Conservation (phyloP, 805 yeast species). For the Candida orba region DNA sequence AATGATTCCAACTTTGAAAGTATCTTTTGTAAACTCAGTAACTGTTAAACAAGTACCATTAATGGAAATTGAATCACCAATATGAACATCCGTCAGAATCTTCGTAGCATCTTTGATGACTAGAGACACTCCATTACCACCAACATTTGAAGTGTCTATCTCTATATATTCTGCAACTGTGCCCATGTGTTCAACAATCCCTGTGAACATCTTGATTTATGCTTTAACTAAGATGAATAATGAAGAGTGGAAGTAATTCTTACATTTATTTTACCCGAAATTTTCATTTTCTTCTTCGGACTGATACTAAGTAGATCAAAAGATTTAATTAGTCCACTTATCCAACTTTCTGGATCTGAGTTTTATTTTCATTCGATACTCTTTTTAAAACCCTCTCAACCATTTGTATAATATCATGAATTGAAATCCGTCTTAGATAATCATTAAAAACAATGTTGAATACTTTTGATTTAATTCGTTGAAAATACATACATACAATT, state of each 20-base stretch:
- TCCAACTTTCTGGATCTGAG: no score
- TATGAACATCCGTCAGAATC: slow-evolving; percentile 71
- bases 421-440: no score
- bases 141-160: slow-evolving; percentile 43
- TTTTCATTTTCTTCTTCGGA: no score
- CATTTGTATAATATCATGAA: no score
- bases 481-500: no score
- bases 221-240: background rate
- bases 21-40: slow-evolving; percentile 55
- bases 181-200: slow-evolving; percentile 84
- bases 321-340: no score
- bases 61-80: slow-evolving; percentile 90
- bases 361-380: no score
- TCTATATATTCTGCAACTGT: slow-evolving; percentile 42
- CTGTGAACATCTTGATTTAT: slow-evolving; percentile 72
- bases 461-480: no score
- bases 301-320: no score
- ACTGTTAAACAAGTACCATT: slow-evolving; percentile 92
- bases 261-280: no score
- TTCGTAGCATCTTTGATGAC: slow-evolving; percentile 52
- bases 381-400: no score
- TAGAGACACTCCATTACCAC: slow-evolving; percentile 61
- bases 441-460: no score
- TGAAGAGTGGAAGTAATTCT: background rate
- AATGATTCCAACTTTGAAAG: slow-evolving; percentile 85